phyloP scores from a whole-genome alignment of 2,329 filamentous ascomycete genomes.

The Xylaria sp. region DNA sequence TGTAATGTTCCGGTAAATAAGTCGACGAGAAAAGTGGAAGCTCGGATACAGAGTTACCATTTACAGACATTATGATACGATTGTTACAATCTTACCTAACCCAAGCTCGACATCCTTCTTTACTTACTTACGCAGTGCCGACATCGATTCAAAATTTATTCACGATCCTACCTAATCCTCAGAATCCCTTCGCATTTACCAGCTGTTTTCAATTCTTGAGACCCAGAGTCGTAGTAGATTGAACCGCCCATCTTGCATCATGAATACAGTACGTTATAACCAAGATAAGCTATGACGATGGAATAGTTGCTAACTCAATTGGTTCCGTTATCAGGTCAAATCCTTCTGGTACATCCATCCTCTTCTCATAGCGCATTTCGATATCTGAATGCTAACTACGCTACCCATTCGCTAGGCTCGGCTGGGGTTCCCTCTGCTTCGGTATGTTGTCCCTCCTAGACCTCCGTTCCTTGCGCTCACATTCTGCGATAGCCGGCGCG shows the following conservation, averaged over 20 bases:
- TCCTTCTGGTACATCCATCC: conserved; percentile 69
- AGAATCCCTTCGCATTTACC: neutral
- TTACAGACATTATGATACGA: conserved; percentile 7
- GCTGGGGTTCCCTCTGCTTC: conserved; percentile 88
- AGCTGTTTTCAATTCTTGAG: neutral
- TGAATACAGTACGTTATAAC: conserved; percentile 39
- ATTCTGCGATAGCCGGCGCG: conserved; percentile 75
- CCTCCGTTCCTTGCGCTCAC: conserved; percentile 6
- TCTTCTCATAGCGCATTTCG: neutral
- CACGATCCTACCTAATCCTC: neutral
- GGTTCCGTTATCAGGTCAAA: conserved; percentile 59
- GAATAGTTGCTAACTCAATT: conserved; percentile 34
- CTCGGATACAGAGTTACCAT: neutral
- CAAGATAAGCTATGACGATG: neutral
- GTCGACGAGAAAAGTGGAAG: conserved; percentile 31
- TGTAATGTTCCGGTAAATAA: conserved; percentile 13
- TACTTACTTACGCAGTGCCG: conserved; percentile 2
- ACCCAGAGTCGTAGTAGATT: neutral
- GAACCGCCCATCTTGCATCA: conserved; percentile 7
- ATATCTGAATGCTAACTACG: conserved; percentile 16
- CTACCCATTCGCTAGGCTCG: conserved; percentile 70
- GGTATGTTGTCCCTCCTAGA: conserved; percentile 62
- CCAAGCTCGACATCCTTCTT: conserved; percentile 14
- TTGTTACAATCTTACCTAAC: conserved; percentile 22
- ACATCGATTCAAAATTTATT: conserved; percentile 17